Evolutionary conservation across 2,329 filamentous ascomycete species (phyloP).

Genomic region (Elsinoe australis): DNA sequence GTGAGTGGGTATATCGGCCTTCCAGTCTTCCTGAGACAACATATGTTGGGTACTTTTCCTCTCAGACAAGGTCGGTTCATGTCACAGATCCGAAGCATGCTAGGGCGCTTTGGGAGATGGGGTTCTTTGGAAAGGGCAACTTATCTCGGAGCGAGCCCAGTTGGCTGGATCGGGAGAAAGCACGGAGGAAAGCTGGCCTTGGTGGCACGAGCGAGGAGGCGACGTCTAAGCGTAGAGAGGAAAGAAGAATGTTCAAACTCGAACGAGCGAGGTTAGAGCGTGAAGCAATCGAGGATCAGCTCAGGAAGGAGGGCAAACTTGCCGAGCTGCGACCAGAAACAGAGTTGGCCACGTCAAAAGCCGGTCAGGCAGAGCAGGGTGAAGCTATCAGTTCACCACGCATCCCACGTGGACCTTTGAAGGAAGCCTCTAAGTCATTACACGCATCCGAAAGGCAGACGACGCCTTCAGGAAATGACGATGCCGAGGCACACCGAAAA

Average conservation of each 20-base stretch:
- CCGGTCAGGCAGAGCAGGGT: no score
- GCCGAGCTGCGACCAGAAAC: constrained; percentile 11
- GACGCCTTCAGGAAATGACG: no score
- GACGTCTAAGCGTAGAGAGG: constrained; percentile 67
- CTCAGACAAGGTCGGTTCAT: constrained; percentile 73
- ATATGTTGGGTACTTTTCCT: constrained; percentile 72
- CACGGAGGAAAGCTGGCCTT: constrained; percentile 45
- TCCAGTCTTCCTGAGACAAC: constrained; percentile 55
- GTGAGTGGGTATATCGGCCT: constrained; percentile 41
- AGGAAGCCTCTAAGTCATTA: no score
- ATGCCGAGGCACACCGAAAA: not conserved
- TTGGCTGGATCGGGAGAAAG: constrained; percentile 79
- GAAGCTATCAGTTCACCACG: no score
- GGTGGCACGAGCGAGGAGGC: constrained; percentile 66
- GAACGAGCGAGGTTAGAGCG: constrained; percentile 83
- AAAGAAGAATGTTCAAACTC: constrained; percentile 78
- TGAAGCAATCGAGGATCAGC: constrained; percentile 69
- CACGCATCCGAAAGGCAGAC: not conserved
- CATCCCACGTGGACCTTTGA: no score
- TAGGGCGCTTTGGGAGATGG: constrained; percentile 84
- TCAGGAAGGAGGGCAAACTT: constrained; percentile 45
- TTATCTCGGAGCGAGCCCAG: constrained; percentile 90
- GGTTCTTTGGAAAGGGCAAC: constrained; percentile 92
- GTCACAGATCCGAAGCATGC: constrained; percentile 69
- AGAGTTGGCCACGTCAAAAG: not conserved